phyloP scores from a whole-genome alignment of 1,284 basidiomycete genomes.

The Cryptococcus deneoformans region DNA sequence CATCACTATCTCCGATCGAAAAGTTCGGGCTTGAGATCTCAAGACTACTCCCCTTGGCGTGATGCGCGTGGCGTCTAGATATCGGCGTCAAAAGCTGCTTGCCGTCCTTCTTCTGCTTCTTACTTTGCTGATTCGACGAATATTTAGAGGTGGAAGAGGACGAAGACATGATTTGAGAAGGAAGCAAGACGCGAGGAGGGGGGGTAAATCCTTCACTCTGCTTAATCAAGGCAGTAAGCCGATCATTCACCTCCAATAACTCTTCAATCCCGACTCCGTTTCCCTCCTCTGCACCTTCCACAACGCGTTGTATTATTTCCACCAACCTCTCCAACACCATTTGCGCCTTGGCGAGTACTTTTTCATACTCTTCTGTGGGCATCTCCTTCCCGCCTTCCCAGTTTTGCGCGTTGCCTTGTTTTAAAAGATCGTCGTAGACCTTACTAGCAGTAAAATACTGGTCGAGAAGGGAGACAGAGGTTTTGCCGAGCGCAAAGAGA shows the following conservation, averaged over 20 bases:
- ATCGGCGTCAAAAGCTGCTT: too few species aligned
- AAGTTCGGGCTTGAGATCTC: constrained; percentile 64
- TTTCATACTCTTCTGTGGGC: constrained; percentile 38
- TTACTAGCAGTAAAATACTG: constrained; percentile 33
- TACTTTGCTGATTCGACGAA: too few species aligned
- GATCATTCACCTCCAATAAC: constrained; percentile 69
- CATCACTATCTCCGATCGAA: constrained; percentile 59
- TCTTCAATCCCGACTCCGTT: constrained; percentile 39
- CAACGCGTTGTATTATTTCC: constrained; percentile 38
- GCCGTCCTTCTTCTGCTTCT: too few species aligned
- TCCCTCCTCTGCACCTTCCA: constrained; percentile 61
- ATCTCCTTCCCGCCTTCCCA: constrained; percentile 42
- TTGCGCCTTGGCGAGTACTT: constrained; percentile 53
- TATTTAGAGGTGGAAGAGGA: not conserved
- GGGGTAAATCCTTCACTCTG: constrained; percentile 38
- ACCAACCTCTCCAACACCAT: constrained; percentile 60
- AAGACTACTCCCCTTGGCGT: constrained; percentile 31
- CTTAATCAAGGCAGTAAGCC: constrained; percentile 56
- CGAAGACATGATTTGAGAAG: constrained; percentile 32
- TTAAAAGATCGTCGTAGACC: not conserved
- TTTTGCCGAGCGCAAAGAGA: constrained; percentile 43
- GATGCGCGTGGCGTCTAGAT: constrained; percentile 13
- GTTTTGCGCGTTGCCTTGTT: constrained; percentile 14
- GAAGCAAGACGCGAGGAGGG: constrained; percentile 36
- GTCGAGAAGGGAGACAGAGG: constrained; percentile 51